Conservation (phyloP, 441 rosid genomes). For the Omphalea diandra region DNA sequence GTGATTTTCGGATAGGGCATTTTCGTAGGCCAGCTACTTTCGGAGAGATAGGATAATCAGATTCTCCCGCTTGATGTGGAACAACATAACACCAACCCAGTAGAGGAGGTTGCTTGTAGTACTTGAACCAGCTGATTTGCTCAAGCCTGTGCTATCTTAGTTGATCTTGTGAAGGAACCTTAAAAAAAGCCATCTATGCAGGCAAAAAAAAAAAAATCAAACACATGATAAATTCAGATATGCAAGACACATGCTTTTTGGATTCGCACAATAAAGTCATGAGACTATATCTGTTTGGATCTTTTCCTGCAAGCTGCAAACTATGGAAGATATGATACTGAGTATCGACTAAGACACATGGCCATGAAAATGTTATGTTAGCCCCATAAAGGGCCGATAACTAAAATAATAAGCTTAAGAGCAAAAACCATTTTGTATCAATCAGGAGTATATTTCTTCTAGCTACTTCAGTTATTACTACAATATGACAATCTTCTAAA, state of each 20-base stretch:
- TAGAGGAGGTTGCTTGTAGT: not conserved
- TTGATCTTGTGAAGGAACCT: not conserved
- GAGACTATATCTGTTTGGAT: too few species aligned
- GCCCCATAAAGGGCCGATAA: not conserved
- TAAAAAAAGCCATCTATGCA: not conserved
- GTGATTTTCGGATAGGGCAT: not conserved
- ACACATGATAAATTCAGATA: not conserved
- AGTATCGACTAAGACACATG: not conserved
- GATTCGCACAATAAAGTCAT: too few species aligned
- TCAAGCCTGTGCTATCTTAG: not conserved
- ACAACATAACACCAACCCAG: not conserved
- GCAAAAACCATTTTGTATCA: not conserved
- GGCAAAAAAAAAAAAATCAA: not conserved
- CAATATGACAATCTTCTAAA: too few species aligned
- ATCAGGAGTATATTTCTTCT: too few species aligned
- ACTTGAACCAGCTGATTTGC: not conserved
- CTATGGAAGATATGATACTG: not conserved
- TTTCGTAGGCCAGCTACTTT: constrained; percentile 13
- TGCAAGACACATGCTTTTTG: not conserved
- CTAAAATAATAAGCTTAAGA: not conserved
- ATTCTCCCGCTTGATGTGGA: constrained; percentile 19
- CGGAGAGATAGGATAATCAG: not conserved
- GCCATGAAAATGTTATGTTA: not conserved
- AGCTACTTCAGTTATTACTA: too few species aligned
- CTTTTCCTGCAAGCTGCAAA: not conserved